Evolutionary conservation across 345 rosid genomes (phyloP).

Genomic region (Rhizophora apiculata): DNA sequence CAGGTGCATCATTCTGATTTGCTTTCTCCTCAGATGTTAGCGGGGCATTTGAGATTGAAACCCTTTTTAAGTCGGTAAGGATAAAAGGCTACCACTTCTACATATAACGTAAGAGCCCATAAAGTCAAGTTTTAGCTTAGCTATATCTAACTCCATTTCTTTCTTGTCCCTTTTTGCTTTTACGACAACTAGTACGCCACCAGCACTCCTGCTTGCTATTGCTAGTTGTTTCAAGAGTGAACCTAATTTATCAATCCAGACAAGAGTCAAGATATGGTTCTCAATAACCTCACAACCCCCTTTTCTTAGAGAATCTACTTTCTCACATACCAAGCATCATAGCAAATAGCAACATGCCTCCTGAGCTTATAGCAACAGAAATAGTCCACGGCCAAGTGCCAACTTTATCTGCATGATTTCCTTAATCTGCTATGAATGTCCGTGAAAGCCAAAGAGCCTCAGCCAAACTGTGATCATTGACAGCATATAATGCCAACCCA

Average conservation of each 20-base stretch:
- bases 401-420: no score
- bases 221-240: slow-evolving; percentile 89
- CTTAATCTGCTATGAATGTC: no score
- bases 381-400: no score
- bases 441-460: no score
- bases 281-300: slow-evolving; percentile 92
- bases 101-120: slow-evolving; percentile 90
- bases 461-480: no score
- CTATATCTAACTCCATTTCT: slow-evolving; percentile 80
- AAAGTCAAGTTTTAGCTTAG: slow-evolving; percentile 76
- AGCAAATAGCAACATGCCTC: no score
- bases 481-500: no score
- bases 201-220: slow-evolving; percentile 81
- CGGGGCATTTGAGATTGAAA: slow-evolving; percentile 79
- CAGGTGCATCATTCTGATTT: slow-evolving; percentile 39
- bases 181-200: slow-evolving; percentile 79
- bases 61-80: slow-evolving; percentile 84
- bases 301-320: slow-evolving; percentile 82
- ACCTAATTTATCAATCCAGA: slow-evolving; percentile 96
- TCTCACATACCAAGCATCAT: slow-evolving; percentile 73
- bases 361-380: no score
- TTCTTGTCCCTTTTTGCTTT: slow-evolving; percentile 87
- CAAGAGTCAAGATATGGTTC: slow-evolving; percentile 73
- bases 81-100: slow-evolving; percentile 91
- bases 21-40: slow-evolving; percentile 88